A percentile compares a stretch with the other conserved stretches of the same genome.
Evolutionary conservation across 116 monocot genomes (phyloP).

Genomic region (Iris pallida): DNA sequence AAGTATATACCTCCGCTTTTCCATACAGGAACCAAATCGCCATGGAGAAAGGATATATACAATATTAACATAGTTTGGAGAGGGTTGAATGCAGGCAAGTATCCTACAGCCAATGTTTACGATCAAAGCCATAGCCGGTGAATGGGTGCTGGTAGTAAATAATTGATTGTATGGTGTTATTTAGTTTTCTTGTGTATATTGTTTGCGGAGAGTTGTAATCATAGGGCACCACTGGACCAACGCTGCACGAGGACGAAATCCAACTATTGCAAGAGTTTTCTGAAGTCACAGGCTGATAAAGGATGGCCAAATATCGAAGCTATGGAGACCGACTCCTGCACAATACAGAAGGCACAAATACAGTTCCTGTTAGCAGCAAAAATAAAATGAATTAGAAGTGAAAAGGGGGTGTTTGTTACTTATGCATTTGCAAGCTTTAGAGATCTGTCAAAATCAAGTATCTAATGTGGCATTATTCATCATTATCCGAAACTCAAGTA

Average conservation of each 20-base stretch:
- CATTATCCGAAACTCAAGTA: too few species aligned
- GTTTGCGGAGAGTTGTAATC: slow-evolving; percentile 27
- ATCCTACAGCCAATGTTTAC: slow-evolving; percentile 6
- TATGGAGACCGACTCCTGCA: slow-evolving; percentile 33
- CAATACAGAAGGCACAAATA: not conserved
- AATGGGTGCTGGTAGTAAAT: too few species aligned
- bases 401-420: not conserved
- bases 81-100: slow-evolving; percentile 35
- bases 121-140: not conserved
- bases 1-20: too few species aligned
- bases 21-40: too few species aligned
- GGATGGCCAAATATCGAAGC: slow-evolving; percentile 33
- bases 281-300: slow-evolving; percentile 36
- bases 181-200: not conserved
- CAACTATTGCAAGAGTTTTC: slow-evolving; percentile 24
- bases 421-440: not conserved
- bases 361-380: slow-evolving; percentile 2
- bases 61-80: slow-evolving; percentile 35
- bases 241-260: slow-evolving; percentile 37
- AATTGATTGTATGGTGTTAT: not conserved
- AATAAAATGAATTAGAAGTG: not conserved
- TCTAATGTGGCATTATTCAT: too few species aligned
- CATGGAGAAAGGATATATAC: slow-evolving; percentile 21
- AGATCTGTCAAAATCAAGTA: not conserved
- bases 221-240: slow-evolving; percentile 29